Base-by-base conservation (phyloP, 805 yeast species). In the Schwanniomyces occidentalis region DNA sequence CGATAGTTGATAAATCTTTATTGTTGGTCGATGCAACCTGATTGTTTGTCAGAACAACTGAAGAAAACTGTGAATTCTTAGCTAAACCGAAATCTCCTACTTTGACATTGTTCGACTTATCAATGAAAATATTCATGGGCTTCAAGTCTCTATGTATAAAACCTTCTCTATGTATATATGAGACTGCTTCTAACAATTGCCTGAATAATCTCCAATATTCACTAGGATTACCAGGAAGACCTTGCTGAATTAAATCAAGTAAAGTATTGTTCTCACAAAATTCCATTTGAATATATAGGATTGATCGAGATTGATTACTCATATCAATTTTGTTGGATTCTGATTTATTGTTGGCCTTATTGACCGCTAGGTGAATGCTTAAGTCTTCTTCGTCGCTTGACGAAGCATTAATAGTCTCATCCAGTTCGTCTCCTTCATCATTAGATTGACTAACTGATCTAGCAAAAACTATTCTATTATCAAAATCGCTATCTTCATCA, bases 81-180 rank as follows among this genome's bases (percentile, higher is more conserved):
- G 99, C 99, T 38, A 93, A 73, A 0, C 99, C 99, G 61, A 93
- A 93, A 56, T 93, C 99, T 51, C 99, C 99, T 26, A 93, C 83
- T 56, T 93, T 93, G 39, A 93, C 81, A 52, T 91, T 89, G 46
- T 85, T 81, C 1, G 85, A 76, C 45, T 84, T 85, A 58, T 93
- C 99, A 48, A 93, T 89, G 66, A 93, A 93, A 54, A 93, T 87
- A 56, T 93, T 93, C 75, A 86, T 85, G 1, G 99, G 98, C 56
- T 93, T 93, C 48, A 93, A 71, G 56, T 93, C 99, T 38, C 99
- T 73, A 61, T 93, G 99, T 43, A 93, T 90, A 32, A 91, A 89
- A 1, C 97, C 96, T 54, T 87, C 95, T 0, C 88, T 73, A 53
- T 93, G 99, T 30, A 93, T 90, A 54, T 91, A 93, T 9, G 84